Percentiles rank a stretch among this genome's conserved stretches.
phyloP scores from a whole-genome alignment of 352 stramenopile genomes.

The Pythium dissimile region DNA sequence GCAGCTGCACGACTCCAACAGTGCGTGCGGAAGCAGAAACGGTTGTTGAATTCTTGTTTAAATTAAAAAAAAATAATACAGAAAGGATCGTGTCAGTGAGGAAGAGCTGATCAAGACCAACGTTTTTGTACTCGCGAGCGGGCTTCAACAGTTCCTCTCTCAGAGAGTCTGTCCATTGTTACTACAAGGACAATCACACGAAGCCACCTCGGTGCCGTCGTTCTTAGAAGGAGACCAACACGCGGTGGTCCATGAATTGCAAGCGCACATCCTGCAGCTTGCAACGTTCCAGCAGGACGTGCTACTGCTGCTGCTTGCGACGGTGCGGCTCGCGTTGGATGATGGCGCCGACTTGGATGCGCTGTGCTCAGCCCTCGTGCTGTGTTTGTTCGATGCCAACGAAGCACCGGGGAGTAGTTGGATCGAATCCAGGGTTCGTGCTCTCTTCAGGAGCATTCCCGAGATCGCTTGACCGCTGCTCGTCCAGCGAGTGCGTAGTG shows the following conservation, averaged over 20 bases:
- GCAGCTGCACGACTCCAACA: not conserved
- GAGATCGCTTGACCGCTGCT: not conserved
- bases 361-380: not conserved
- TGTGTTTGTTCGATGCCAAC: not conserved
- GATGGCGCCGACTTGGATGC: not conserved
- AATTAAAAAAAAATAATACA: not conserved
- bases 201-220: no score
- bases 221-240: no score
- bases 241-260: not conserved
- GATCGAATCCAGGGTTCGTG: not conserved
- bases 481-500: no score
- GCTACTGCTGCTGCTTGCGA: conserved; percentile 5
- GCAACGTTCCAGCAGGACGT: not conserved
- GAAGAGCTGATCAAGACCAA: no score
- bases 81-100: not conserved
- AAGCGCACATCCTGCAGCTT: not conserved
- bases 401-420: not conserved
- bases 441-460: conserved; percentile 1
- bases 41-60: not conserved
- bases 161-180: not conserved
- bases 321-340: conserved; percentile 12
- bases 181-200: not conserved
- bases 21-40: not conserved
- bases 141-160: not conserved
- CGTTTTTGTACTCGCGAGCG: not conserved